Evolutionary conservation across 768 basidiomycete genomes (phyloP).

Genomic region (Pleurotus salmoneostramineus): DNA sequence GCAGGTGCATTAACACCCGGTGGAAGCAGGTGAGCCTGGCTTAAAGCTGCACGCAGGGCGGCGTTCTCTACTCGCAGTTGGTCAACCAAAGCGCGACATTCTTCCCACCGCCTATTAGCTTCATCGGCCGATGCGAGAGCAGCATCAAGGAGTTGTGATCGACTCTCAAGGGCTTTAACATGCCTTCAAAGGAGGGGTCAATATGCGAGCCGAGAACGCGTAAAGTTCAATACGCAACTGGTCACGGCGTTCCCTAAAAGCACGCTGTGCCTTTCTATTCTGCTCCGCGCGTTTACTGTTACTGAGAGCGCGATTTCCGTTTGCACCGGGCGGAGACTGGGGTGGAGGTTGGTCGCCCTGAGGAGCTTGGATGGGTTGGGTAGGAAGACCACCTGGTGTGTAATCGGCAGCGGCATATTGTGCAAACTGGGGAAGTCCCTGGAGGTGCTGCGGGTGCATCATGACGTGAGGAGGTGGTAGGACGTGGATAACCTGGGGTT

Average conservation of each 20-base stretch:
- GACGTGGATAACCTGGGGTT: conserved; percentile 40
- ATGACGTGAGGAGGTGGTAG: conserved; percentile 53
- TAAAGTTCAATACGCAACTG: conserved; percentile 49
- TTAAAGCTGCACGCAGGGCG: conserved; percentile 68
- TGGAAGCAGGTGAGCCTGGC: conserved; percentile 38
- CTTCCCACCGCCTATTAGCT: conserved; percentile 87
- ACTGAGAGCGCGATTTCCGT: conserved; percentile 56
- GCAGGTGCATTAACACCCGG: neutral
- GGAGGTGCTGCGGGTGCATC: conserved; percentile 38
- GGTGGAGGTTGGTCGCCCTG: conserved; percentile 20
- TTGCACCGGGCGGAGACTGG: conserved; percentile 23
- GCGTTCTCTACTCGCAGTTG: conserved; percentile 83
- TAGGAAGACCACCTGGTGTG: conserved; percentile 49
- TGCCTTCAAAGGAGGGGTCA: conserved; percentile 44
- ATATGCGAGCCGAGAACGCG: conserved; percentile 10
- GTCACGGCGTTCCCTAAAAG: conserved; percentile 87
- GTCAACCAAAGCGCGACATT: conserved; percentile 86
- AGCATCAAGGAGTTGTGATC: conserved; percentile 81
- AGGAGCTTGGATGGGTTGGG: conserved; percentile 22
- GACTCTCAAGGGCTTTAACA: conserved; percentile 82
- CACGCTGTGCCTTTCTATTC: conserved; percentile 91
- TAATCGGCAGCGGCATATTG: conserved; percentile 49
- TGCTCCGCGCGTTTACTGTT: conserved; percentile 89
- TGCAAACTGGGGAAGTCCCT: conserved; percentile 44
- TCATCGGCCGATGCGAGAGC: conserved; percentile 85